Base-by-base conservation (phyloP, 2,329 filamentous ascomycete species). In the Pseudogymnoascus sp. region DNA sequence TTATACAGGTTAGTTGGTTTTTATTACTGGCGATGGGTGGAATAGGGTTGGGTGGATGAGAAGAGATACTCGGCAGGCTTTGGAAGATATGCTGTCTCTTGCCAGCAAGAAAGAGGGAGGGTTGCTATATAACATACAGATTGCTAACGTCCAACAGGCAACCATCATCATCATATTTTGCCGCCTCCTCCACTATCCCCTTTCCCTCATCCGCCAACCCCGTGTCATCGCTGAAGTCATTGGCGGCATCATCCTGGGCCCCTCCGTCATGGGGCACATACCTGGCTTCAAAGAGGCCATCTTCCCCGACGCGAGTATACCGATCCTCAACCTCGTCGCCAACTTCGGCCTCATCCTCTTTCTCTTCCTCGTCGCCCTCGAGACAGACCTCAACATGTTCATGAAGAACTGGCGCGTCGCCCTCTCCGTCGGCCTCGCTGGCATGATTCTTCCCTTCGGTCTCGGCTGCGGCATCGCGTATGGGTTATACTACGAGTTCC, bases 201-300 rank as follows among this genome's bases (percentile, higher is more conserved):
- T 92, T 4, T 86, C 86, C 66, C 86, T 85, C 67, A 78, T 94
- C 57, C 84, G 87, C 60, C 89, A 94, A 69, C 89, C 89, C 63
- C 83, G 87, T 52, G 89, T 94, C 65, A 92, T 94, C 67, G 86
- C 89, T 57, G 89, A 94, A 74, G 89, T 94, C 61, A 83, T 92
- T 60, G 88, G 87, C n/a, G 89, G 89, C 59, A 89, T 94, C 68
- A 73, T 96, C 35, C 80, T 96, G 1, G 91, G 91, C 3, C 91
- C 91, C 1, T 94, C 91, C 0, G 88, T 95, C 19, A 87, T 95
- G 83, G 90, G 90, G 68, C 84, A 87, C 58, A 90, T 95, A 19
- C 90, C 90, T 1, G 84, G 85, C 37, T 96, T 95, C 74, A 78
- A 82, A 57, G 73, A 77, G 2, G 78, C 86, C 64, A 92, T 96